Evolutionary conservation across 306 rosid species (phyloP).

Genomic region (Elaeagnus macrophylla): DNA sequence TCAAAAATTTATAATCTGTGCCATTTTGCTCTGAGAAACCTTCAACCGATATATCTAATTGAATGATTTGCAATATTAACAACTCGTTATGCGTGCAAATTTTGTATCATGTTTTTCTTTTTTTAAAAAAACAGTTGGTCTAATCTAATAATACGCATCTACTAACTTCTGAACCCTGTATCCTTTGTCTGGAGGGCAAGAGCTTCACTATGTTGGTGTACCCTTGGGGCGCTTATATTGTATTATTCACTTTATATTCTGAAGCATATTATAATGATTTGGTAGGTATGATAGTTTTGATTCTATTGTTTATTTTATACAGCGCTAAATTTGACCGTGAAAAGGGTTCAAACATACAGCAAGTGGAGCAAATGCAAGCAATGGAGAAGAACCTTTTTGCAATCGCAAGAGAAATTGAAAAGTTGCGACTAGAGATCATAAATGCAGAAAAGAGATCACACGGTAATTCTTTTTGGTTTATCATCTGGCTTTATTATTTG

Average conservation of each 20-base stretch:
- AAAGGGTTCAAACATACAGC: slow-evolving; percentile 54
- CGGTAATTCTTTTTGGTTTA: slow-evolving; percentile 41
- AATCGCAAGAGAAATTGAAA: slow-evolving; percentile 77
- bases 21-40: neutral
- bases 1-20: neutral
- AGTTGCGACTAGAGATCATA: slow-evolving; percentile 48
- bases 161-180: too few relatives aligned
- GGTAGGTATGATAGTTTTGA: slow-evolving; percentile 18
- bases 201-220: too few relatives aligned
- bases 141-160: too few relatives aligned
- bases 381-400: slow-evolving; percentile 67
- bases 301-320: slow-evolving; percentile 18
- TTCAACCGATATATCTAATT: neutral
- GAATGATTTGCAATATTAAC: neutral
- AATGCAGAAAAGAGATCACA: slow-evolving; percentile 52
- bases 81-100: neutral
- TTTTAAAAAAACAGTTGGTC: neutral
- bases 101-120: neutral
- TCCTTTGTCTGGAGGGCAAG: too few relatives aligned
- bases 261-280: neutral
- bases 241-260: neutral
- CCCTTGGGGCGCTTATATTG: too few relatives aligned
- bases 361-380: slow-evolving; percentile 62
- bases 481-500: slow-evolving; percentile 1
- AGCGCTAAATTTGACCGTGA: slow-evolving; percentile 65